A percentile compares a stretch with the other conserved stretches of the same genome.
Conservation (phyloP, 2,329 filamentous ascomycete genomes). For the Cytospora piceae region DNA sequence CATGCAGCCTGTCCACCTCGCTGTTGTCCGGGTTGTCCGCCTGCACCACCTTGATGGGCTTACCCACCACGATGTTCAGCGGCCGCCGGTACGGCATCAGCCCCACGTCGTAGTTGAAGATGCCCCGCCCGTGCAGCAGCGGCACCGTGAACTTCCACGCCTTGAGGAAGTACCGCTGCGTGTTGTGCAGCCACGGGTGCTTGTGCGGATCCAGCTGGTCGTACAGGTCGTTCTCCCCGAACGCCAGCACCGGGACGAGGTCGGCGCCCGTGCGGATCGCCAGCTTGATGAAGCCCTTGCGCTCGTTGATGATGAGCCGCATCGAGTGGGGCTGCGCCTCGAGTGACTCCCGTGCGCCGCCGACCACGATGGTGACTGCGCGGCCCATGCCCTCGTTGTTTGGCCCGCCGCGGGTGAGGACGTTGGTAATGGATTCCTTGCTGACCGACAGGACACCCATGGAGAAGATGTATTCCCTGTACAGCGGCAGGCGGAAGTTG, state of each 20-base stretch:
- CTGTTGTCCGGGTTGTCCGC: slow-evolving; percentile 67
- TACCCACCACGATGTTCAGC: slow-evolving; percentile 87
- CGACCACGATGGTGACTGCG: slow-evolving; percentile 95
- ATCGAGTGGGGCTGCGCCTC: slow-evolving; percentile 81
- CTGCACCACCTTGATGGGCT: slow-evolving; percentile 72
- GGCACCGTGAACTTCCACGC: slow-evolving; percentile 91
- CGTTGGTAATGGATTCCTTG: slow-evolving; percentile 87
- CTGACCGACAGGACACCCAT: slow-evolving; percentile 89
- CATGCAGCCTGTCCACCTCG: slow-evolving; percentile 82
- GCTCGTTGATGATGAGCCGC: slow-evolving; percentile 76
- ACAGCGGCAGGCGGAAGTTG: slow-evolving; percentile 92
- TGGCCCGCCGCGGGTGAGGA: slow-evolving; percentile 76
- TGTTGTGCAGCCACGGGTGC: slow-evolving; percentile 77
- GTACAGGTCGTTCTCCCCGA: slow-evolving; percentile 96
- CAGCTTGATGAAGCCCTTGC: slow-evolving; percentile 93
- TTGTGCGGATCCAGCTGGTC: slow-evolving; percentile 79
- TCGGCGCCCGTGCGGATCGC: slow-evolving; percentile 92
- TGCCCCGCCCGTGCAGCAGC: slow-evolving; percentile 83
- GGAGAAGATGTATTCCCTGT: slow-evolving; percentile 89
- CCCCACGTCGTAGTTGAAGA: slow-evolving; percentile 98
- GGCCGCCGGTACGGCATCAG: slow-evolving; percentile 90
- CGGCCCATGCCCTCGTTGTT: slow-evolving; percentile 86
- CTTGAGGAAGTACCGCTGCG: slow-evolving; percentile 84
- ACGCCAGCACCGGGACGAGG: slow-evolving; percentile 86
- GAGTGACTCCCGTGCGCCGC: slow-evolving; percentile 88